A percentile compares a stretch with the other conserved stretches of the same genome.
Conservation (phyloP, 345 rosid genomes). For the Turnera subulata region DNA sequence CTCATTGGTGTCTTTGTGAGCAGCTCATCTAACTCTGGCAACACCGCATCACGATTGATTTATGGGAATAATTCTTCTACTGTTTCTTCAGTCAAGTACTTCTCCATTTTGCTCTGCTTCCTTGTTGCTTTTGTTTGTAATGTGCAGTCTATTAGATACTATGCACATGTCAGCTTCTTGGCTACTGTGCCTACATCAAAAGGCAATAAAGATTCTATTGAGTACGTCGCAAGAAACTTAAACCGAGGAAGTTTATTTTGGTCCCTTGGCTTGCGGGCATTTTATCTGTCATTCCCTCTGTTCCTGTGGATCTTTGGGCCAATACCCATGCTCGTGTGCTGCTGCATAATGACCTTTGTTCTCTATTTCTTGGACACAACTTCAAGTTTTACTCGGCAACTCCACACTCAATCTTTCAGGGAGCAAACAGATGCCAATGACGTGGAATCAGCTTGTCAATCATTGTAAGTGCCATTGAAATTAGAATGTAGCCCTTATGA, state of each 20-base stretch:
- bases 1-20: constrained; percentile 76
- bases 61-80: constrained; percentile 59
- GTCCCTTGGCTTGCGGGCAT: constrained; percentile 88
- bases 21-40: constrained; percentile 52
- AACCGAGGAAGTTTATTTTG: constrained; percentile 89
- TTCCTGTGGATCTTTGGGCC: constrained; percentile 92
- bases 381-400: constrained; percentile 52
- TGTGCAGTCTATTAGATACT: constrained; percentile 87
- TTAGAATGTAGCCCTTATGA: not conserved
- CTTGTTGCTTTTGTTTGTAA: constrained; percentile 89
- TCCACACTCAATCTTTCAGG: constrained; percentile 48
- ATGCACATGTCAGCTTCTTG: constrained; percentile 84
- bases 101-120: constrained; percentile 73
- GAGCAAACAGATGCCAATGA: constrained; percentile 30
- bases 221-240: constrained; percentile 71
- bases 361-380: constrained; percentile 90
- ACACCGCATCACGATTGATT: constrained; percentile 35
- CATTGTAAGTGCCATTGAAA: constrained; percentile 19
- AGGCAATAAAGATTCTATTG: constrained; percentile 51
- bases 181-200: constrained; percentile 54
- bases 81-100: constrained; percentile 72
- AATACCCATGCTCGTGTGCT: constrained; percentile 80
- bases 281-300: constrained; percentile 82
- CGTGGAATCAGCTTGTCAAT: constrained; percentile 35
- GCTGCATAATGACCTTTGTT: constrained; percentile 51